Evolutionary conservation across 257 asterid species (phyloP), one percentile per base, ranked within the genome.

Genomic region (Solanum sejunctum): DNA sequence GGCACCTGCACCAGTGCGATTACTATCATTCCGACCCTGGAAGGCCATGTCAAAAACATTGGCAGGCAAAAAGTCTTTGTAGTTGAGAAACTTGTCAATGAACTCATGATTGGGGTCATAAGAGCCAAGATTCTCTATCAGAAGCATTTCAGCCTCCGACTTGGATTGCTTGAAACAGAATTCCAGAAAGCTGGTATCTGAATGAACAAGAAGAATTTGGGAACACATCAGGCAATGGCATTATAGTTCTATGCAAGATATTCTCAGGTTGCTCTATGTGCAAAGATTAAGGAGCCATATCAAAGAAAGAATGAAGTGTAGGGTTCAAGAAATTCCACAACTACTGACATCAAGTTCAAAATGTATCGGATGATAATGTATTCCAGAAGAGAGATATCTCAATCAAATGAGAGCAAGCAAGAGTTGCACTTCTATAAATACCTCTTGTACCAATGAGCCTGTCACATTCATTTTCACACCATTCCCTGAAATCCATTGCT

Each of bases 391-490:
- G 67, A 21, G 49, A 57, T n/a, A 69, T 69, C 17, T 54, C 81
- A 85, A 13, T 47, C 55, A 43, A 77, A 17, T 39, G 52, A 17
- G 79, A 15, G 6, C 55, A 43, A 70, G n/a, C 28, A 45, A 17
- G 79, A 15, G 4, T 61, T 26, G 84, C 70, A 64, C 78, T 12
- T 41, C n/a, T 20, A 60, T 26, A 58, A 67, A 78, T 93, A 97
- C 99, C 99, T 95, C 89, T 92, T 28, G 98, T 90, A 64, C 98
- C 97, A 49, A 93, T 71, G 78, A 97, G 99, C 85, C 97, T 92
- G 80, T 84, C 43, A 87, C 98, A 97, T 91, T 97, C 99, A 67
- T 91, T 93, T 91, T 97, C 99, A 45, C 99, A 97, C 99, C 99
- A 97, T 79, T 93, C 94, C 88, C 93, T 90, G 87, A 97, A 97